A percentile compares a stretch with the other conserved stretches of the same genome.
These are phyloP conservation scores for Ascocoryne sarcoides DNA, from an alignment of 2,329 filamentous ascomycete species.

Conservation along the genomic window DNA sequence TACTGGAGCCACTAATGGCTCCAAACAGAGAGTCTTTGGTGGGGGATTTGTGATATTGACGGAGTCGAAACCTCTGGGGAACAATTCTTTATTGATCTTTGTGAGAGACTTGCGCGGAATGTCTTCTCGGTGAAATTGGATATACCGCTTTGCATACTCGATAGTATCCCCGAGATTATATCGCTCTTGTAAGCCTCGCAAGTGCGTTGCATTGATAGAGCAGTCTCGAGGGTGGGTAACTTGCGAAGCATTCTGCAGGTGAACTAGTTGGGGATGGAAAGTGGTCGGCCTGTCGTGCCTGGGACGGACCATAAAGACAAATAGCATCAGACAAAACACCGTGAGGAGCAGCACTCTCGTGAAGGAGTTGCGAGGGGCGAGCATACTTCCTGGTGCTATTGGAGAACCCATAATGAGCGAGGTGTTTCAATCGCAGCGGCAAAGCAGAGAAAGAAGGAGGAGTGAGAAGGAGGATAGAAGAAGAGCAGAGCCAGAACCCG, in stretches of 20 bases:
- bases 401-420: constrained; percentile 20
- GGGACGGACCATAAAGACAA: constrained; percentile 18
- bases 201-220: constrained; percentile 38
- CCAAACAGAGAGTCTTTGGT: constrained; percentile 35
- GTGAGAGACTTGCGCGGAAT: constrained; percentile 43
- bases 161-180: constrained; percentile 42
- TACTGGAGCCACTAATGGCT: constrained; percentile 43
- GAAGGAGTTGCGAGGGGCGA: constrained; percentile 18
- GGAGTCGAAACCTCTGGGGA: constrained; percentile 38
- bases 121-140: constrained; percentile 42
- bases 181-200: constrained; percentile 37
- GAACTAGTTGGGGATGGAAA: constrained; percentile 10
- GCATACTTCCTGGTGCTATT: constrained; percentile 11
- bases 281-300: constrained; percentile 4
- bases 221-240: constrained; percentile 30
- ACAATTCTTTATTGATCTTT: constrained; percentile 38
- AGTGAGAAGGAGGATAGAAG: no score
- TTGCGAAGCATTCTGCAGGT: constrained; percentile 6
- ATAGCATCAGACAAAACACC: constrained; percentile 16
- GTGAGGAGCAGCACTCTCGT: constrained; percentile 16
- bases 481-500: no score
- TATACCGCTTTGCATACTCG: constrained; percentile 48
- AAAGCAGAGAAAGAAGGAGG: no score
- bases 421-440: no score
- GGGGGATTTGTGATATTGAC: constrained; percentile 38